These are phyloP conservation scores for Pseudonitzschia pungens DNA, from an alignment of 108 stramenopile genomes.

Conservation along the genomic window DNA sequence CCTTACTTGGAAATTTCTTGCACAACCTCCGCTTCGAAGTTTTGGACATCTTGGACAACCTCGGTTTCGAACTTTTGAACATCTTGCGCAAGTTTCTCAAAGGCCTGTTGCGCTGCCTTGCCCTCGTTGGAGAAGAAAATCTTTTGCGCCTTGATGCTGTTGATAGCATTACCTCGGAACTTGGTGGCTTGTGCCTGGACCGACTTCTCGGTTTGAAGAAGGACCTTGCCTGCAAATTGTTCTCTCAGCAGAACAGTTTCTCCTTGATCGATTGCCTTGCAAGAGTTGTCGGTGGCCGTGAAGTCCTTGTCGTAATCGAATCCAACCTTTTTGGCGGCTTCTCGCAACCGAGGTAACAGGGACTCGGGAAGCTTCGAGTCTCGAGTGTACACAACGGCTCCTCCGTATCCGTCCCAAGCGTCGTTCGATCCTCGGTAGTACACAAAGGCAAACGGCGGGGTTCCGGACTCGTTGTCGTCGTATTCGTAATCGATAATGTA, in stretches of 20 bases:
- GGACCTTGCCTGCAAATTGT: conserved; percentile 83
- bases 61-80: conserved; percentile 70
- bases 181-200: conserved; percentile 73
- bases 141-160: conserved; percentile 75
- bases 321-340: conserved; percentile 82
- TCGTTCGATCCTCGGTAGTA: conserved; percentile 95
- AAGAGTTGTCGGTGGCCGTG: conserved; percentile 71
- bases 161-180: conserved; percentile 74
- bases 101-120: conserved; percentile 52
- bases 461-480: conserved; percentile 67
- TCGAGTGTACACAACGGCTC: conserved; percentile 93
- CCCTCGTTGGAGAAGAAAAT: conserved; percentile 59
- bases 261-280: conserved; percentile 43
- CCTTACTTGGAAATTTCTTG: too few relatives aligned
- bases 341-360: conserved; percentile 72
- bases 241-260: conserved; percentile 66
- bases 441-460: conserved; percentile 90
- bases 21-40: too few relatives aligned
- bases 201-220: conserved; percentile 74
- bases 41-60: conserved; percentile 10
- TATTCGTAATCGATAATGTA: conserved; percentile 91
- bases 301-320: conserved; percentile 89
- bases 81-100: conserved; percentile 63
- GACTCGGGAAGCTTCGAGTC: conserved; percentile 74
- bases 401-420: conserved; percentile 96